Evolutionary conservation across 169 alveolate species (phyloP).

Genomic region (Theileria annulata): DNA sequence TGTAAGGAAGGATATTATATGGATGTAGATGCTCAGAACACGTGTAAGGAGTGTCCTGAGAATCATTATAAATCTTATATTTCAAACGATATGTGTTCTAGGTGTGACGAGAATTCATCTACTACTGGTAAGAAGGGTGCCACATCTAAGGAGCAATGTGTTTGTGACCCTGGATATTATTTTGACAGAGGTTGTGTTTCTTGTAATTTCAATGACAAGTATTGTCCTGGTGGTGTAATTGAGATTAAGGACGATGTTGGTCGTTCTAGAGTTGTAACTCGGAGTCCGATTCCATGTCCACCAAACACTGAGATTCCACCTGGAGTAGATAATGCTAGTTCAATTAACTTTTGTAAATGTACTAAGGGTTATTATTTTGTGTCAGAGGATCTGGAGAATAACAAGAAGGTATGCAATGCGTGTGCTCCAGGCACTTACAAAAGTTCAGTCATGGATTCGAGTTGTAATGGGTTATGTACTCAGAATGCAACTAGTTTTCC

Average conservation of each 20-base stretch:
- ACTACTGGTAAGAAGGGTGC: constrained; percentile 70
- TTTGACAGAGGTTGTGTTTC: constrained; percentile 72
- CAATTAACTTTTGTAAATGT: constrained; percentile 80
- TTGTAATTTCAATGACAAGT: constrained; percentile 69
- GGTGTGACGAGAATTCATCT: constrained; percentile 68
- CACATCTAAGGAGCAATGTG: constrained; percentile 72
- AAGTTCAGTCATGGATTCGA: constrained; percentile 78
- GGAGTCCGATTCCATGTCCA: constrained; percentile 75
- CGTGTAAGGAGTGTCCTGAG: constrained; percentile 65
- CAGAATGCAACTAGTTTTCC: constrained; percentile 75
- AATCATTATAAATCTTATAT: constrained; percentile 59
- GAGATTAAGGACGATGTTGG: constrained; percentile 69
- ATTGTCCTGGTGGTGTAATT: constrained; percentile 84
- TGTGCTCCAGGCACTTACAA: constrained; percentile 82
- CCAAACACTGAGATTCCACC: constrained; percentile 76
- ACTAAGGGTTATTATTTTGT: constrained; percentile 77
- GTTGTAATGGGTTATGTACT: constrained; percentile 78
- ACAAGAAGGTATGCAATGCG: constrained; percentile 70
- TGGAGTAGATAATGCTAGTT: constrained; percentile 78
- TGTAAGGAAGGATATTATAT: constrained; percentile 65
- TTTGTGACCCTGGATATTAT: constrained; percentile 79
- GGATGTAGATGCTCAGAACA: constrained; percentile 7
- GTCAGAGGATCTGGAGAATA: constrained; percentile 12
- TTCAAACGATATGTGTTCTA: constrained; percentile 71
- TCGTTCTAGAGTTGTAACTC: constrained; percentile 65